Conservation (phyloP, 768 basidiomycete genomes). For the Trametes sanguinea region DNA sequence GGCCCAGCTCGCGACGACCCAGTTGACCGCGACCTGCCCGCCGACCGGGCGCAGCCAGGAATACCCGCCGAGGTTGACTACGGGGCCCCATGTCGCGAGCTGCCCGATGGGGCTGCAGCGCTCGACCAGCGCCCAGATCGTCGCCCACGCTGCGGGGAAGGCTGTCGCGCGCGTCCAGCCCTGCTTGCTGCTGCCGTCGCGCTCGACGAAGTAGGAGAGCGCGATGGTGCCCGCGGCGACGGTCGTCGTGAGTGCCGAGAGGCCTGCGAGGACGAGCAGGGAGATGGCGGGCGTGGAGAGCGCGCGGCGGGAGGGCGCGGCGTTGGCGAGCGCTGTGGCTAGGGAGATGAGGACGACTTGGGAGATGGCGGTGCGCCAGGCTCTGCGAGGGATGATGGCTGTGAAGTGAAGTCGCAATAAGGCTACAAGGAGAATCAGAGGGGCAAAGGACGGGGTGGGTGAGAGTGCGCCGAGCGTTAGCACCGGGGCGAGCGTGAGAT, state of each 20-base stretch:
- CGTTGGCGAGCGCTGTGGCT: slow-evolving; percentile 31
- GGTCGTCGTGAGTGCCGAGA: slow-evolving; percentile 47
- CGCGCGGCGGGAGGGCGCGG: slow-evolving; percentile 42
- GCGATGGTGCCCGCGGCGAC: slow-evolving; percentile 31
- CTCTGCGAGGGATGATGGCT: slow-evolving; percentile 22
- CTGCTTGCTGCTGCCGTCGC: slow-evolving; percentile 31
- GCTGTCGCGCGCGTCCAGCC: slow-evolving; percentile 50
- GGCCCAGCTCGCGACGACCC: slow-evolving; percentile 77
- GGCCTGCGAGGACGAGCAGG: slow-evolving; percentile 43
- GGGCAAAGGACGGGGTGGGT: slow-evolving; percentile 33
- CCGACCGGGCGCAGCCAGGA: slow-evolving; percentile 59
- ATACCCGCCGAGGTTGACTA: slow-evolving; percentile 55
- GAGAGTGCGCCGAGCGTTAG: slow-evolving; percentile 32
- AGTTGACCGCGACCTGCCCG: slow-evolving; percentile 68
- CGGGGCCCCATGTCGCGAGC: slow-evolving; percentile 71
- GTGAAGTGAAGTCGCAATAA: slow-evolving; percentile 30
- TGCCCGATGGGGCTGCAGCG: slow-evolving; percentile 67
- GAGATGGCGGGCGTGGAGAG: slow-evolving; percentile 56
- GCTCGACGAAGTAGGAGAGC: slow-evolving; percentile 42
- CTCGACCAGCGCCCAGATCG: slow-evolving; percentile 56
- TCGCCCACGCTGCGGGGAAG: slow-evolving; percentile 74
- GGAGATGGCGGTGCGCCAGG: slow-evolving; percentile 9
- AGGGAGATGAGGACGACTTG: slow-evolving; percentile 30
- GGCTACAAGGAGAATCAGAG: slow-evolving; percentile 32
- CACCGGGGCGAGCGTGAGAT: slow-evolving; percentile 9